Base-by-base conservation (phyloP, 2,329 filamentous ascomycete genomes). In the Verticillium isaacii region DNA sequence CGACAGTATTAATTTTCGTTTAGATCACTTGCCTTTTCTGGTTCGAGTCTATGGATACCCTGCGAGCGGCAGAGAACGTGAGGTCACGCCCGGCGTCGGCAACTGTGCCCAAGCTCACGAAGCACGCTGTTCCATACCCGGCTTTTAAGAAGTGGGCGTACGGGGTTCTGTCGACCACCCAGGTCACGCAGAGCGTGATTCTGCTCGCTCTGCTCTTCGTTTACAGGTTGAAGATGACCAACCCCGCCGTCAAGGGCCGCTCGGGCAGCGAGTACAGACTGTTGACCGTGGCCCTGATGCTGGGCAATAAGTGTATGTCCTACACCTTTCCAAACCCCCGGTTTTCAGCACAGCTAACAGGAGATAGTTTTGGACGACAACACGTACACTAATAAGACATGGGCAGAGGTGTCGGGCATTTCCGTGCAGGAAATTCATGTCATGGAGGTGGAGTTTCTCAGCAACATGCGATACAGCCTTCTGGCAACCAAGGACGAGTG, bases 361-460 rank as follows among this genome's bases (percentile, higher is more conserved):
- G 15, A 1, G 54, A 2, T 65, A 92, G 89, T 98, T 73, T 80
- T 99, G 69, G 95, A 99, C 72, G 95, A 99, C 75, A 99, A 98
- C 74, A 98, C 95, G 0, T 99, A 99, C 77, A 98, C 95, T 41
- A 99, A 99, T 80, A 97, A 98, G 81, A 99, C 95, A 0, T 99
- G 95, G 95, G 95, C 94, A 2, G 95, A 99, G 70, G 95, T 99
- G 12, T 98, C 95, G 1, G 91, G 91, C 55, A 97, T 99, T 64
- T 88, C 91, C 1, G 94, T 98, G 14, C 88, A 90, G 64, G 95
- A 99, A 75, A 97, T 99, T 59, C 95, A 99, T 73, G 90, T 97
- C 55, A 99, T 99, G 95, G 95, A 99, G 74, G 95, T 99, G n/a
- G 95, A 99, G 74, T 99, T 99, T 70, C 81, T 99, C 65, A 97